phyloP scores from a whole-genome alignment of 768 basidiomycete species.

The Russula lepida region DNA sequence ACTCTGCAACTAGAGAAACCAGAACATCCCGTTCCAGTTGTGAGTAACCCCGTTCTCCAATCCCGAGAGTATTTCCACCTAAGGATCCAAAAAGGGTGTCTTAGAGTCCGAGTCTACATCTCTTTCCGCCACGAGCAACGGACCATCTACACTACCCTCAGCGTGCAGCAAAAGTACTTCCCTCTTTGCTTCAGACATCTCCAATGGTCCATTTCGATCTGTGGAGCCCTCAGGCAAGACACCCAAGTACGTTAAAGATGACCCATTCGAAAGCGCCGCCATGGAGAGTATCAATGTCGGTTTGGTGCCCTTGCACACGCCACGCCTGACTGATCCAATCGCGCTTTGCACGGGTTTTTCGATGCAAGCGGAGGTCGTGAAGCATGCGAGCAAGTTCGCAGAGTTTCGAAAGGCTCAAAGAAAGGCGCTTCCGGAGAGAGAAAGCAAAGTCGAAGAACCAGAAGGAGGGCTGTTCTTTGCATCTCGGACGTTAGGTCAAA shows the following conservation, averaged over 20 bases:
- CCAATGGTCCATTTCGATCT: conserved; percentile 6
- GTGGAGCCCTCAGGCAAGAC: conserved; percentile 6
- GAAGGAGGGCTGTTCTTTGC: conserved; percentile 15
- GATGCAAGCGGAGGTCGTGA: conserved; percentile 18
- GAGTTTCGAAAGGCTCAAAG: conserved; percentile 9
- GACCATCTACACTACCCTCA: neutral
- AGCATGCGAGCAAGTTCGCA: conserved; percentile 2
- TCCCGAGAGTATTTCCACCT: neutral
- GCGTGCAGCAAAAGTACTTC: neutral
- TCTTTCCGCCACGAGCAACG: neutral
- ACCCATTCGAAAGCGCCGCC: conserved; percentile 9
- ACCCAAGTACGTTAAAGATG: neutral
- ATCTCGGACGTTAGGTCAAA: conserved; percentile 4
- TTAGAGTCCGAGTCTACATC: neutral
- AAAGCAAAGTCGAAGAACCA: neutral
- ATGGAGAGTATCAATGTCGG: conserved; percentile 13
- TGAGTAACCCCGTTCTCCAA: neutral
- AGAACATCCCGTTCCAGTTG: neutral
- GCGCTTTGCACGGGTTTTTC: conserved; percentile 18
- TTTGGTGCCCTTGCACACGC: conserved; percentile 7
- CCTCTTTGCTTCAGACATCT: neutral
- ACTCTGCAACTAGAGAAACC: neutral
- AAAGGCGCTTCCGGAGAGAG: neutral
- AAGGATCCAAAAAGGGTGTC: neutral
- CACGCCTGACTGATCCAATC: conserved; percentile 17